Base-by-base conservation (phyloP, 345 rosid genomes). In the Corchorus olitorius region DNA sequence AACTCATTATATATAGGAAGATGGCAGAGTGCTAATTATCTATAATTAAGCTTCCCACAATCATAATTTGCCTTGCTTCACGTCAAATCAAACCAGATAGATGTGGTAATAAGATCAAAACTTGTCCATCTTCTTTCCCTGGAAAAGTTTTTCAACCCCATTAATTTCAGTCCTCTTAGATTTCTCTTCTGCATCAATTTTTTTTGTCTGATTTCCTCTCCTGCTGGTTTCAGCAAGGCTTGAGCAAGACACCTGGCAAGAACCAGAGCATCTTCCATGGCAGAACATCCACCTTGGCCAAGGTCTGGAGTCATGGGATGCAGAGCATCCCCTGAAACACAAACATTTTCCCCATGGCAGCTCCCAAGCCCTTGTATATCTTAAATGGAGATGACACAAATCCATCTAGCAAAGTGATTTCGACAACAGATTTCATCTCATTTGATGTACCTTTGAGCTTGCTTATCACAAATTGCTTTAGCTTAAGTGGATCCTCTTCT, bases 261-360 rank as follows among this genome's bases (percentile, higher is more conserved):
- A 50, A 84, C 74, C 86, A 0, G 73, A 20, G n/a, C n/a, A n/a
- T n/a, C n/a, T n/a, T n/a, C n/a, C n/a, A n/a, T n/a, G n/a, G n/a
- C n/a, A n/a, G n/a, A n/a, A 17, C 88, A 76, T 0, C 85, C 90
- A 0, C 93, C 93, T 75, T 87, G 88, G 4, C 77, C 87, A 1
- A 87, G 73, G 45, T 87, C 85, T 35, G 89, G 90, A 0, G 85
- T 89, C 85, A 81, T 87, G 5, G 88, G 87, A 34, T 89, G 93
- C 81, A 86, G 85, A 22, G 91, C 93, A 15, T 89, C 89, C 0
- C 93, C 89, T 0, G 83, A 87, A n/a, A 87, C 80, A 0, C 85
- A 84, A 2, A 87, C 27, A 49, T 84, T 70, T 87, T 46, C 84
- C 85, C 4, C 80, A 48, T 0, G 83, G 4, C 13, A 87, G 56